phyloP scores from a whole-genome alignment of 106 monocot species.

The Posidonia australis region DNA sequence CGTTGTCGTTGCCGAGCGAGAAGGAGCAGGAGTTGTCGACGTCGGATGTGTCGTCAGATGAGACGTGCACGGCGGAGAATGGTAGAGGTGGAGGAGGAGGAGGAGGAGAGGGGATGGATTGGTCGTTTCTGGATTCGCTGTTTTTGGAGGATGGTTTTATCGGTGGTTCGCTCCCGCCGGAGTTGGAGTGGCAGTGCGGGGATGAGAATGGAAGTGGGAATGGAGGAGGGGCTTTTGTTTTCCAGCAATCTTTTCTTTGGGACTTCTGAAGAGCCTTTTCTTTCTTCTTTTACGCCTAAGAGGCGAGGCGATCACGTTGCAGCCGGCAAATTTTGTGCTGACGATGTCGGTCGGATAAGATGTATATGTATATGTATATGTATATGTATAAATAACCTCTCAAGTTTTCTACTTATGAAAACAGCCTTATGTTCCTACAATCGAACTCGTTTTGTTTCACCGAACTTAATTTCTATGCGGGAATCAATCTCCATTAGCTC shows the following conservation, averaged over 20 bases:
- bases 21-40: constrained; percentile 2
- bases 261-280: constrained; percentile 5
- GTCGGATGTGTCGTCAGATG: not conserved
- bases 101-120: not conserved
- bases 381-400: not conserved
- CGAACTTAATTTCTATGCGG: no score
- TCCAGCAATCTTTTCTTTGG: constrained; percentile 13
- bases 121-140: not conserved
- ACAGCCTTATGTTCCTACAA: no score
- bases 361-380: no score
- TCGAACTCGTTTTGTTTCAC: no score
- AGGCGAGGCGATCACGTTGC: not conserved
- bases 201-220: not conserved
- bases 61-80: not conserved
- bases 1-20: not conserved
- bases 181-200: not conserved
- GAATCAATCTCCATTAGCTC: no score
- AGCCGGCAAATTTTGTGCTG: not conserved
- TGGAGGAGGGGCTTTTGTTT: not conserved
- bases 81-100: no score
- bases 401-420: not conserved
- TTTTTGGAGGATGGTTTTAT: not conserved
- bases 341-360: no score
- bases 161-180: not conserved
- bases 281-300: no score